Conservation (phyloP, 306 rosid species). For the Mimosa pudica region DNA sequence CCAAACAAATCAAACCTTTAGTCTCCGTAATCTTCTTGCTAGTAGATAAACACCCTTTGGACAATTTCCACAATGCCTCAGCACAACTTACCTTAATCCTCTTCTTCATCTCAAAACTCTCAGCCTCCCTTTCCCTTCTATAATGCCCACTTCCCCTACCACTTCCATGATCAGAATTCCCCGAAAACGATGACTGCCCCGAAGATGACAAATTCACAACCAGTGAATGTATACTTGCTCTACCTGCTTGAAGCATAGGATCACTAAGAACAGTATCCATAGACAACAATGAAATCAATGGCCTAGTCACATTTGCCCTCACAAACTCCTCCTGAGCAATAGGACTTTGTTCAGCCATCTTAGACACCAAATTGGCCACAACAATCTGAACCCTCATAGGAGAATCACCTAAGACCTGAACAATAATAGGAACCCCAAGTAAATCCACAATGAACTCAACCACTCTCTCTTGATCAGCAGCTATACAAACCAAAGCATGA, state of each 20-base stretch:
- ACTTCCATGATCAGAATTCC: conserved; percentile 54
- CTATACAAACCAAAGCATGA: conserved; percentile 55
- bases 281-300: conserved; percentile 62
- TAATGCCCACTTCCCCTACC: conserved; percentile 57
- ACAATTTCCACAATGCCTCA: conserved; percentile 83
- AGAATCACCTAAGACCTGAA: conserved; percentile 66
- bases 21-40: conserved; percentile 77
- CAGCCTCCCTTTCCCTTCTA: conserved; percentile 62
- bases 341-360: conserved; percentile 58
- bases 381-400: conserved; percentile 62
- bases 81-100: conserved; percentile 67
- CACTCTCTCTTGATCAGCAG: conserved; percentile 50
- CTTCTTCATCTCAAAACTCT: conserved; percentile 59
- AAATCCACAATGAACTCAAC: conserved; percentile 43
- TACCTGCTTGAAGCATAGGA: conserved; percentile 47
- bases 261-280: conserved; percentile 66
- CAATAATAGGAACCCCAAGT: conserved; percentile 57
- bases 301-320: conserved; percentile 73
- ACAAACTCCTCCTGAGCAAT: conserved; percentile 73
- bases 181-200: conserved; percentile 32
- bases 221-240: conserved; percentile 57
- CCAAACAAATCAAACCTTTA: conserved; percentile 85
- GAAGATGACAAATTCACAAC: conserved; percentile 47
- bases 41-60: conserved; percentile 51
- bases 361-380: conserved; percentile 64